Base-by-base conservation (phyloP, 192 early-diverging fungal species). In the Podila verticillata region DNA sequence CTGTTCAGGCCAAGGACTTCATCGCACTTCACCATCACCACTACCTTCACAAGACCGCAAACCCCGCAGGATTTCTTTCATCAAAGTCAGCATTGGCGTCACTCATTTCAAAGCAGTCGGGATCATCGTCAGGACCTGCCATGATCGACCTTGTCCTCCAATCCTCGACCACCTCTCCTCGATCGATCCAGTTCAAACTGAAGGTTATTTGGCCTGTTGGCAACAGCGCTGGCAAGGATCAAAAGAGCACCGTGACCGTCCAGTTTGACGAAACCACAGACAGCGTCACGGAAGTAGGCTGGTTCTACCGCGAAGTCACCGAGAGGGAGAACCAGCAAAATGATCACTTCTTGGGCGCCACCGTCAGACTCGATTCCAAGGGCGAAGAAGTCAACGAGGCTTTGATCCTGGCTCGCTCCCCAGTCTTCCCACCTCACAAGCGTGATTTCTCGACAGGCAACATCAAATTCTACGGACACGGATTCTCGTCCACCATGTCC, bases 401-500 rank as follows among this genome's bases (percentile, higher is more conserved):
- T 1, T 5, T 80, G 48, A 56, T 80, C 48, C 77, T 72, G n/a
- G 35, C 77, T 32, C 60, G 77, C 1, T 72, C 77, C 6, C 60
- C 77, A 26, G 77, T 80, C 5, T 80, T 80, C 70, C 77, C 77
- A 36, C 77, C 77, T 4, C 69, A 80, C 66, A 72, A 68, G 17
- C 57, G 63, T 3, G 70, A 80, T 47, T 34, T 65, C 47, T 48
- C 70, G 1, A 67, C 77, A 5, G 70, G 66, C 6, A 61, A 66
- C 2, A 60, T 80, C 24, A 57, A 49, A 15, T 28, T 32, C 22
- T 54, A 47, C 5, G 77, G 77, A 51, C 77, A 80, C 28, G 77
- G 65, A 28, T 80, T 32, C 61, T 36, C 70, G 15, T 72, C 77
- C 10, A 68, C 51, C 19, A 80, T 80, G 77, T 68, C 35, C 7